Conservation (phyloP, 202 grass and related monocot species). For the Panicum hallii region DNA sequence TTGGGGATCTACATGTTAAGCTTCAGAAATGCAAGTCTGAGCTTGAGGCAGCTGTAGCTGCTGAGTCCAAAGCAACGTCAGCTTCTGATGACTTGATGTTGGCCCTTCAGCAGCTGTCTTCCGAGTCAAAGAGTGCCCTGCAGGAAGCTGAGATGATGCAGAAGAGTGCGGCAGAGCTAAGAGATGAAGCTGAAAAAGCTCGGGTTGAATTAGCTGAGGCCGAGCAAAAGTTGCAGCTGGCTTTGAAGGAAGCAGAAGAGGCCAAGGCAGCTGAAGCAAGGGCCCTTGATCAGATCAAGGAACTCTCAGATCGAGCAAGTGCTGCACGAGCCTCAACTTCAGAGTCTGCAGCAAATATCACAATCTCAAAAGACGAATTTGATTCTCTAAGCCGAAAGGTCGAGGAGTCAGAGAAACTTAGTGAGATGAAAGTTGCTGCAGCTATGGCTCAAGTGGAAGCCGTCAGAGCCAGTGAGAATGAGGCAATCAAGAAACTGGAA, state of each 20-base stretch:
- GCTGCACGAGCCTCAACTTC: slow-evolving; percentile 80
- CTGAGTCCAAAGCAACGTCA: slow-evolving; percentile 82
- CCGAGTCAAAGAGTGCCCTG: slow-evolving; percentile 83
- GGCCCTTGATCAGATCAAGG: slow-evolving; percentile 82
- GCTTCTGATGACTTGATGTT: slow-evolving; percentile 91
- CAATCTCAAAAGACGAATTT: slow-evolving; percentile 95
- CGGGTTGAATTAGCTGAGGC: slow-evolving; percentile 64
- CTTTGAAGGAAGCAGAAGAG: slow-evolving; percentile 92
- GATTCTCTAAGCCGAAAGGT: slow-evolving; percentile 85
- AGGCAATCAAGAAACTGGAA: slow-evolving; percentile 83
- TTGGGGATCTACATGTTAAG: slow-evolving; percentile 83
- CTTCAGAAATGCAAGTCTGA: slow-evolving; percentile 98
- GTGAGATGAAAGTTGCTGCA: slow-evolving; percentile 95
- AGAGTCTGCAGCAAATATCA: slow-evolving; percentile 76
- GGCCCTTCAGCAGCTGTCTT: slow-evolving; percentile 85
- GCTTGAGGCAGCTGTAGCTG: slow-evolving; percentile 77
- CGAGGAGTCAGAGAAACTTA: slow-evolving; percentile 87
- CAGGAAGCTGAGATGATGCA: slow-evolving; percentile 96
- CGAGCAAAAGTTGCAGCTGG: slow-evolving; percentile 74
- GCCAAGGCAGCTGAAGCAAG: slow-evolving; percentile 89
- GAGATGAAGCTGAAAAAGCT: slow-evolving; percentile 73
- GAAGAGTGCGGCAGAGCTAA: slow-evolving; percentile 76
- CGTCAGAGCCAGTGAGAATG: slow-evolving; percentile 89
- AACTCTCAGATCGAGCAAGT: slow-evolving; percentile 88
- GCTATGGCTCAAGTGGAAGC: slow-evolving; percentile 92